phyloP scores from a whole-genome alignment of 805 yeast species.

The Barnettozyma botsteinii region DNA sequence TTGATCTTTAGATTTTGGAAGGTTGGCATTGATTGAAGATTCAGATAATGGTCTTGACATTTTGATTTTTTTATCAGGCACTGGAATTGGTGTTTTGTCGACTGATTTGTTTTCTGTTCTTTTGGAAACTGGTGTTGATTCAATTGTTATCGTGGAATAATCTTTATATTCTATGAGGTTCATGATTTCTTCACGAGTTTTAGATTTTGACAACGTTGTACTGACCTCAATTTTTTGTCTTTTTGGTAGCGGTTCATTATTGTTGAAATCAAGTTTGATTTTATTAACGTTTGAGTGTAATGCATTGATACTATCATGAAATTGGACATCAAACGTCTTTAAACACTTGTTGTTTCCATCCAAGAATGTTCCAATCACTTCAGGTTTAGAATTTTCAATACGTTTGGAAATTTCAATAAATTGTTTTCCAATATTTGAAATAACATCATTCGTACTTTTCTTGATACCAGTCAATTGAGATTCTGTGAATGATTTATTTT shows the following conservation, averaged over 20 bases:
- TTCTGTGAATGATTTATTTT: slow-evolving; percentile 14
- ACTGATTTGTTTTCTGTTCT: not conserved
- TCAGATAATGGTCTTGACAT: slow-evolving; percentile 6
- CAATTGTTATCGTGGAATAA: not conserved
- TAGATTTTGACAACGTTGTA: slow-evolving; percentile 10
- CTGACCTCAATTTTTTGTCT: slow-evolving; percentile 16
- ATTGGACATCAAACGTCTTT: slow-evolving; percentile 5
- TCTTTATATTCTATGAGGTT: not conserved
- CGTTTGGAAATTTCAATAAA: slow-evolving; percentile 11
- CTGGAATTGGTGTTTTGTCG: slow-evolving; percentile 6
- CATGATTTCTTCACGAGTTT: slow-evolving; percentile 15
- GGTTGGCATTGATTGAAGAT: slow-evolving; percentile 2
- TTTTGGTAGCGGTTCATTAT: slow-evolving; percentile 13
- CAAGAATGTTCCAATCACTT: slow-evolving; percentile 15
- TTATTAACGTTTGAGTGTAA: slow-evolving; percentile 4
- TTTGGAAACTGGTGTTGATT: not conserved
- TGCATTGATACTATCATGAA: slow-evolving; percentile 2
- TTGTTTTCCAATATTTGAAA: slow-evolving; percentile 11
- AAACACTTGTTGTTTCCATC: slow-evolving; percentile 7
- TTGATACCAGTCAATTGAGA: slow-evolving; percentile 13
- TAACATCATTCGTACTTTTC: slow-evolving; percentile 8
- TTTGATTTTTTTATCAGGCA: slow-evolving; percentile 8
- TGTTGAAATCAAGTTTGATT: slow-evolving; percentile 9
- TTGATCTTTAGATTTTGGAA: slow-evolving; percentile 2
- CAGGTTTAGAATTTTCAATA: slow-evolving; percentile 13